These are phyloP conservation scores for Tripidium arundinaceum DNA, from an alignment of 202 grass and related monocot genomes.

Conservation along the genomic window DNA sequence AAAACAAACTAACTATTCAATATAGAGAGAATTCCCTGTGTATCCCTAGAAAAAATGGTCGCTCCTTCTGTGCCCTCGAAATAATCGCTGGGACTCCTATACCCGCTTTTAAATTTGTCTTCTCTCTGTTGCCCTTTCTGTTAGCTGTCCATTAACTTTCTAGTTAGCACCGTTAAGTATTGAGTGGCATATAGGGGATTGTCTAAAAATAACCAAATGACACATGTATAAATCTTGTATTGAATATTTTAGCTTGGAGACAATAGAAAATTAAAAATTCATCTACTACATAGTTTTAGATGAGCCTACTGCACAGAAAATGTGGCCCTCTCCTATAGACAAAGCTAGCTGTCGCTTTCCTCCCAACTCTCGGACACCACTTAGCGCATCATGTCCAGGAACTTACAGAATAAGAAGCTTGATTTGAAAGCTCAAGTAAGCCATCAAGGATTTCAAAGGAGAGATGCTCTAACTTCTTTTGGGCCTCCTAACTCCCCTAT, in stretches of 20 bases:
- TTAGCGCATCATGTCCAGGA: conserved; percentile 53
- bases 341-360: conserved; percentile 58
- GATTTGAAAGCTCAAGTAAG: conserved; percentile 71
- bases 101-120: too few relatives aligned
- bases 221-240: too few relatives aligned
- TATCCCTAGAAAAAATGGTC: too few relatives aligned
- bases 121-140: too few relatives aligned
- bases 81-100: too few relatives aligned
- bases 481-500: conserved; percentile 55
- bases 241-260: too few relatives aligned
- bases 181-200: too few relatives aligned
- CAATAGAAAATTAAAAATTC: too few relatives aligned
- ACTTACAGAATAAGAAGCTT: conserved; percentile 62
- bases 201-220: too few relatives aligned
- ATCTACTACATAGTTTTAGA: conserved; percentile 92
- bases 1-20: conserved; percentile 21
- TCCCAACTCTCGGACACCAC: conserved; percentile 52
- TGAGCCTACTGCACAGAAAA: conserved; percentile 66
- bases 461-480: conserved; percentile 55
- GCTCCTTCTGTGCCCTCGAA: too few relatives aligned
- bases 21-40: background rate
- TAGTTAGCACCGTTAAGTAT: too few relatives aligned
- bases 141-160: too few relatives aligned
- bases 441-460: conserved; percentile 82
- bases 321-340: conserved; percentile 55